phyloP scores from a whole-genome alignment of 2,329 filamentous ascomycete species.

The Verruconis gallopava region DNA sequence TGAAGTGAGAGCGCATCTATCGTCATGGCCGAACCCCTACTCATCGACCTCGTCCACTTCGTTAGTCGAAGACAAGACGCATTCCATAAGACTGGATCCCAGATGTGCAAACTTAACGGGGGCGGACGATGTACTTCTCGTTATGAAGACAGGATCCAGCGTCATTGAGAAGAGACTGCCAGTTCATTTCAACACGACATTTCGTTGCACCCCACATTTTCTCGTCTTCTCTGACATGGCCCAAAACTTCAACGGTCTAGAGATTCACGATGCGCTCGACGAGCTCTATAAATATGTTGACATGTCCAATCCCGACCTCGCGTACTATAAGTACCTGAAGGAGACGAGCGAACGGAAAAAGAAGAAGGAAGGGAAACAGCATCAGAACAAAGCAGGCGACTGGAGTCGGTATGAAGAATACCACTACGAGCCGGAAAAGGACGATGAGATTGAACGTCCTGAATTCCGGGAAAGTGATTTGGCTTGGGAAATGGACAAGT shows the following conservation, averaged over 20 bases:
- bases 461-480: not conserved
- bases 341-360: not conserved
- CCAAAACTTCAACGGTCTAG: slow-evolving; percentile 2
- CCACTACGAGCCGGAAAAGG: not conserved
- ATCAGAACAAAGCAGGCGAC: not conserved
- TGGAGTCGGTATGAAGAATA: not conserved
- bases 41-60: not conserved
- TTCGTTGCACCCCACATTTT: slow-evolving; percentile 6
- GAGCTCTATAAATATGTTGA: slow-evolving; percentile 4
- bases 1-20: not conserved
- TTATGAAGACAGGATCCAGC: slow-evolving; percentile 10
- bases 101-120: not conserved
- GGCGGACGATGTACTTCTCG: slow-evolving; percentile 7
- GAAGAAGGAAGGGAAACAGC: not conserved
- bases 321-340: not conserved
- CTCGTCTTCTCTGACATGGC: slow-evolving; percentile 10
- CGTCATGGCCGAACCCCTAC: not conserved
- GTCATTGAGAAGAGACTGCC: slow-evolving; percentile 7
- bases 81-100: not conserved
- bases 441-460: slow-evolving; percentile 12
- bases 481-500: slow-evolving; percentile 23
- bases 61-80: no score
- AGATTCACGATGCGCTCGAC: slow-evolving; percentile 6
- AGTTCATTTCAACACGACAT: slow-evolving; percentile 9
- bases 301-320: not conserved